A percentile compares a stretch with the other conserved stretches of the same genome.
These are phyloP conservation scores for Pythium sp. DNA, from an alignment of 352 stramenopile species.

Conservation along the genomic window DNA sequence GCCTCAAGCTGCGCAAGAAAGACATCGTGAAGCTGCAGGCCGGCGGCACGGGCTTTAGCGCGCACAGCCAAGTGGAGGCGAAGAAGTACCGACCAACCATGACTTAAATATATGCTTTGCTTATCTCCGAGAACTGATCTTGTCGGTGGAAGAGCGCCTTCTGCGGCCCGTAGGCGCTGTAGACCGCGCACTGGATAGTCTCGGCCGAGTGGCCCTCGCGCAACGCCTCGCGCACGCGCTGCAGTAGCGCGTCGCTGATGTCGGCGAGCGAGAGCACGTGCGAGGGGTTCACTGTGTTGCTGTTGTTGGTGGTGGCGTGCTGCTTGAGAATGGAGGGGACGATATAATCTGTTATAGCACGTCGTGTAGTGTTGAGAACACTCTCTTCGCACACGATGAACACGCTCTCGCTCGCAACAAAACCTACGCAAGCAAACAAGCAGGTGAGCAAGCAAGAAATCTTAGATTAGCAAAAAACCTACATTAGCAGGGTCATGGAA, in stretches of 20 bases:
- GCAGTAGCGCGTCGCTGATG: slow-evolving; percentile 47
- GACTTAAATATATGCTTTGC: slow-evolving; percentile 62
- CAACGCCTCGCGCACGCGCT: slow-evolving; percentile 47
- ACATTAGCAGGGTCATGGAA: not conserved
- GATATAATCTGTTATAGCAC: not conserved
- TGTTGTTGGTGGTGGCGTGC: not conserved
- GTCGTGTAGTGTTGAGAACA: not conserved
- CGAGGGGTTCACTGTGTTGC: not conserved
- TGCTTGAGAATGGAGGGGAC: slow-evolving; percentile 6
- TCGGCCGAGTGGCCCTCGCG: slow-evolving; percentile 23
- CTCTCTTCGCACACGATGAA: slow-evolving; percentile 44
- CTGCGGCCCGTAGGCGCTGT: slow-evolving; percentile 43
- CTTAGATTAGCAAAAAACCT: not conserved
- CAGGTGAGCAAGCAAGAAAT: not conserved
- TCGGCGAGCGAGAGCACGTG: slow-evolving; percentile 45
- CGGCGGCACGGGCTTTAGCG: slow-evolving; percentile 76
- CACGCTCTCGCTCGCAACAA: slow-evolving; percentile 16
- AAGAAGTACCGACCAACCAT: slow-evolving; percentile 87
- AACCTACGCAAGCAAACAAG: slow-evolving; percentile 12
- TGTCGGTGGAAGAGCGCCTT: slow-evolving; percentile 28
- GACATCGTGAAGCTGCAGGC: slow-evolving; percentile 80
- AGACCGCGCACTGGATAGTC: slow-evolving; percentile 41
- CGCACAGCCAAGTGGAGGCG: slow-evolving; percentile 82
- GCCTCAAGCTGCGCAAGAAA: slow-evolving; percentile 85
- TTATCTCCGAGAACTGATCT: slow-evolving; percentile 45